Percentiles rank a stretch among this genome's conserved stretches.
Conservation (phyloP, 2,329 filamentous ascomycete species). For the Colletotrichum tropicicola region DNA sequence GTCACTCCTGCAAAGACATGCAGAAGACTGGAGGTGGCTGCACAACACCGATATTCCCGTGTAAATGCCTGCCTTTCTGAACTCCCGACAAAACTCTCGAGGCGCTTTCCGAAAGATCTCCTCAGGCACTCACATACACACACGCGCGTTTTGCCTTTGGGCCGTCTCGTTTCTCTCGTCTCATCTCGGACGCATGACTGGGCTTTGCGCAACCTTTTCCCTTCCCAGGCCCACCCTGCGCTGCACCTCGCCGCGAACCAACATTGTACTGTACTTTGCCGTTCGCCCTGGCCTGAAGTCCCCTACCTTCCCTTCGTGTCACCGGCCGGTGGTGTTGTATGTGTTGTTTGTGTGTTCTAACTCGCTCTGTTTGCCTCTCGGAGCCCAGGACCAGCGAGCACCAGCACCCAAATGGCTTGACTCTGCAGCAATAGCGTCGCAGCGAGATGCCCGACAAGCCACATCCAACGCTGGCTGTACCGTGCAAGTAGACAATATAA, state of each 20-base stretch:
- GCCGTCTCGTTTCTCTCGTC: background rate
- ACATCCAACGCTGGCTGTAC: background rate
- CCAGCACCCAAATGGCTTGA: background rate
- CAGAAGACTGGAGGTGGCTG: background rate
- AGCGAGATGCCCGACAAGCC: constrained; percentile 24
- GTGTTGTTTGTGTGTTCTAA: no score
- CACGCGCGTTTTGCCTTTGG: no score
- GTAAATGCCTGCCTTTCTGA: background rate
- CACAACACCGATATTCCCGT: background rate
- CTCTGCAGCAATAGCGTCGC: background rate
- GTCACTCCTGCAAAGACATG: no score
- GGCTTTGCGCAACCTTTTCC: background rate
- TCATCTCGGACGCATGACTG: background rate
- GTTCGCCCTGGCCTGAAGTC: background rate
- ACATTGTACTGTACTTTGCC: background rate
- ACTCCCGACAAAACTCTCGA: background rate
- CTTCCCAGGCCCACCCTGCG: background rate
- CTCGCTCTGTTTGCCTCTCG: no score
- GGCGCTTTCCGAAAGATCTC: no score
- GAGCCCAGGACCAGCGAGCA: no score
- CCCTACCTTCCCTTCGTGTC: no score
- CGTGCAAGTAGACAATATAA: no score
- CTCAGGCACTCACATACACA: no score
- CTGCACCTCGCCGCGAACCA: background rate
- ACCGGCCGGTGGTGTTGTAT: no score